Conservation (phyloP, 2,329 filamentous ascomycete species). For the Thyridium curvatum region DNA sequence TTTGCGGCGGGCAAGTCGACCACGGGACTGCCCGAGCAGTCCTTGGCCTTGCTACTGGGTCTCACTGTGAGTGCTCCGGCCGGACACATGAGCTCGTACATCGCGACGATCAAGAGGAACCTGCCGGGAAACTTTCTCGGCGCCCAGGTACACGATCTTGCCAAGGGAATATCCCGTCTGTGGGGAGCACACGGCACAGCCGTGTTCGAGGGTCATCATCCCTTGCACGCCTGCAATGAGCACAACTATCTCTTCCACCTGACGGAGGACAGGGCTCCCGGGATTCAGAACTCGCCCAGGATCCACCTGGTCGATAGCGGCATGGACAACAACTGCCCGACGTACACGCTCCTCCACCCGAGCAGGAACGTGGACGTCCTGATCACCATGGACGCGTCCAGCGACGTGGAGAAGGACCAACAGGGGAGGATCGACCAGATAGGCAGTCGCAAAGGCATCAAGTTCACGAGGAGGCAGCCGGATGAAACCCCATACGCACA, state of each 20-base stretch:
- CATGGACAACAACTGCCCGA: constrained; percentile 6
- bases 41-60: constrained; percentile 4
- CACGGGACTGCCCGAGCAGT: constrained; percentile 3
- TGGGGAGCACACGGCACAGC: constrained; percentile 5
- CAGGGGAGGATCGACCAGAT: constrained; percentile 3
- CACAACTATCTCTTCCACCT: constrained; percentile 5
- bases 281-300: constrained; percentile 4
- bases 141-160: constrained; percentile 2
- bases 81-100: constrained; percentile 2
- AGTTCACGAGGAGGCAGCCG: constrained; percentile 1
- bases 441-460: constrained; percentile 4
- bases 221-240: constrained; percentile 5
- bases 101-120: constrained; percentile 5
- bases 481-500: constrained; percentile 2
- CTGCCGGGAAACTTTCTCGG: constrained; percentile 5
- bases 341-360: constrained; percentile 5
- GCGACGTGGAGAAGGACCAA: constrained; percentile 4
- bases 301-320: constrained; percentile 4
- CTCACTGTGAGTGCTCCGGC: constrained; percentile 3
- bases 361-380: constrained; percentile 2
- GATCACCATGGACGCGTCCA: constrained; percentile 5
- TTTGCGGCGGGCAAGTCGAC: constrained; percentile 3
- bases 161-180: constrained; percentile 1
- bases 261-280: constrained; percentile 2
- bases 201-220: constrained; percentile 5